phyloP scores from a whole-genome alignment of 768 basidiomycete genomes.

The Lyophyllum shimeji region DNA sequence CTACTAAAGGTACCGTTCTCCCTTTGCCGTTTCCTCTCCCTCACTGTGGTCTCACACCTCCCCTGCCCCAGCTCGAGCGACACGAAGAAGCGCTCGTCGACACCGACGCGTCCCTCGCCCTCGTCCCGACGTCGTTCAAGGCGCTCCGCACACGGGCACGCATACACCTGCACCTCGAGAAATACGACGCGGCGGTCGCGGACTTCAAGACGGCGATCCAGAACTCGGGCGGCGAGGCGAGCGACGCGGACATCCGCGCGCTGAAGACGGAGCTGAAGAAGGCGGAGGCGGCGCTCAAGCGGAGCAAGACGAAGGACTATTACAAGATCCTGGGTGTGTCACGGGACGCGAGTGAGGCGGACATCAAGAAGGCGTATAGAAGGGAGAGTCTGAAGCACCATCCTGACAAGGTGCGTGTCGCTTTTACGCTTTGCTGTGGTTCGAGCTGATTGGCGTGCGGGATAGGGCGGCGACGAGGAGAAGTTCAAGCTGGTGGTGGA shows the following conservation, averaged over 20 bases:
- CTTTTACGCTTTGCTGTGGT: too few species aligned
- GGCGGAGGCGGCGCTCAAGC: conserved; percentile 79
- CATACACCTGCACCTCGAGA: conserved; percentile 70
- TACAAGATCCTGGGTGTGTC: conserved; percentile 74
- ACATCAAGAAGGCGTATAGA: conserved; percentile 92
- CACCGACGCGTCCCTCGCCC: conserved; percentile 62
- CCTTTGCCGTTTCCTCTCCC: not conserved
- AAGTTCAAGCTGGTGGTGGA: conserved; percentile 91
- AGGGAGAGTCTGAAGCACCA: conserved; percentile 84
- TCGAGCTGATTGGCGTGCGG: too few species aligned
- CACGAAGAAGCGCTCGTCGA: conserved; percentile 72
- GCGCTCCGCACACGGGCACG: conserved; percentile 85
- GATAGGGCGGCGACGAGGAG: conserved; percentile 90
- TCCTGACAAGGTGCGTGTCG: conserved; percentile 67
- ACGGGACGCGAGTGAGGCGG: conserved; percentile 61
- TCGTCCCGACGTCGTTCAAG: conserved; percentile 74
- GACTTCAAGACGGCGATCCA: conserved; percentile 84
- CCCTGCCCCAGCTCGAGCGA: conserved; percentile 65
- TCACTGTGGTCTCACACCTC: conserved; percentile 10
- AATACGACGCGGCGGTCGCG: conserved; percentile 65
- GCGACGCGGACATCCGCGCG: conserved; percentile 59
- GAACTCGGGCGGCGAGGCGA: conserved; percentile 63
- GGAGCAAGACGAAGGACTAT: conserved; percentile 90
- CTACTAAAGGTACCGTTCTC: conserved; percentile 58
- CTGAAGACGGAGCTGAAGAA: conserved; percentile 71